These are phyloP conservation scores for Vanrija humicola DNA, from an alignment of 1,284 basidiomycete genomes.

Conservation along the genomic window DNA sequence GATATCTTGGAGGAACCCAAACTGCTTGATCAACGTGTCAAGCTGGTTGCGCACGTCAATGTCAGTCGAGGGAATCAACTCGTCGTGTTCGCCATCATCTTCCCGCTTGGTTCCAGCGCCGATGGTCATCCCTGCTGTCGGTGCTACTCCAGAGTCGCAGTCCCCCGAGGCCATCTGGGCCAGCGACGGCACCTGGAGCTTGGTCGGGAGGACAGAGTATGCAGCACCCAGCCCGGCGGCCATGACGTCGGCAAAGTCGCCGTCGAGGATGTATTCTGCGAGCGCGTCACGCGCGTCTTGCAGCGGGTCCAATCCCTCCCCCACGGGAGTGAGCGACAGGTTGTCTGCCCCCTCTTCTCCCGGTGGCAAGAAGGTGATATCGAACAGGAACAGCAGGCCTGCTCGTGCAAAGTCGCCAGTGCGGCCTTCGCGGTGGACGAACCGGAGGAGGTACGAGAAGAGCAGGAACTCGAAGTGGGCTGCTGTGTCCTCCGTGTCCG, in stretches of 20 bases:
- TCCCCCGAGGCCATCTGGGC: slow-evolving; percentile 58
- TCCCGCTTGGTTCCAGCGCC: slow-evolving; percentile 44
- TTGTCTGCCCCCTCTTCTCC: slow-evolving; percentile 33
- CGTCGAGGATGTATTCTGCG: slow-evolving; percentile 88
- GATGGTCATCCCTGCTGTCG: slow-evolving; percentile 58
- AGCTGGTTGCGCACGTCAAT: slow-evolving; percentile 73
- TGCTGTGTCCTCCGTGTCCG: slow-evolving; percentile 3
- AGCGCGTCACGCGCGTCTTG: slow-evolving; percentile 77
- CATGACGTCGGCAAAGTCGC: slow-evolving; percentile 93
- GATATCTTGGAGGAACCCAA: slow-evolving; percentile 90
- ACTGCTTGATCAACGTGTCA: slow-evolving; percentile 80
- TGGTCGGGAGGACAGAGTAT: slow-evolving; percentile 80
- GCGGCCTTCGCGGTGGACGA: slow-evolving; percentile 88
- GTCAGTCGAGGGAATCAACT: slow-evolving; percentile 58
- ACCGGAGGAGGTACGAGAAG: slow-evolving; percentile 92
- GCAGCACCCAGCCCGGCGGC: slow-evolving; percentile 90
- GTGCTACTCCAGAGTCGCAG: slow-evolving; percentile 54
- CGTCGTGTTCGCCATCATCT: slow-evolving; percentile 53
- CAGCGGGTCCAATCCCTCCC: slow-evolving; percentile 58
- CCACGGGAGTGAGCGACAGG: slow-evolving; percentile 20
- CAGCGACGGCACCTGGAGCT: slow-evolving; percentile 54
- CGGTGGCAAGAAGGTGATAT: slow-evolving; percentile 71
- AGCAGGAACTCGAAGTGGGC: slow-evolving; percentile 83
- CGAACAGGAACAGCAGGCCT: slow-evolving; percentile 86
- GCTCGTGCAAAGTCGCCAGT: slow-evolving; percentile 92